These are phyloP conservation scores for Mycosphaerella arachidis DNA, from an alignment of 2,329 filamentous ascomycete species.

Conservation along the genomic window DNA sequence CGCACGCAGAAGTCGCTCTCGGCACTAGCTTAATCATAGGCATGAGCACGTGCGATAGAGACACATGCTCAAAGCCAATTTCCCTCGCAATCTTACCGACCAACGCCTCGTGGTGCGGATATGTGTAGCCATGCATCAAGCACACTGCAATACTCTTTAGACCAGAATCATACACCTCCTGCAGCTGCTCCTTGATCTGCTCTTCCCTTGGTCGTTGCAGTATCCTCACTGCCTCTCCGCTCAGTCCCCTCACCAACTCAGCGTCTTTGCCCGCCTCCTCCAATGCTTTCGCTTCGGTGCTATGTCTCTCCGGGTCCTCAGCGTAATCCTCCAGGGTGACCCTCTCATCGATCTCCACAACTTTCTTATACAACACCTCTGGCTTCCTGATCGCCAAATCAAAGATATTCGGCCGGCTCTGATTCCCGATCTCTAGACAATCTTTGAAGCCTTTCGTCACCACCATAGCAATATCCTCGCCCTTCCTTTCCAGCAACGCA, in stretches of 20 bases:
- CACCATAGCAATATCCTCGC: slow-evolving; percentile 80
- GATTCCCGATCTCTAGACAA: slow-evolving; percentile 84
- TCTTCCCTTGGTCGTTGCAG: slow-evolving; percentile 57
- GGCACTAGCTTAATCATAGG: slow-evolving; percentile 83
- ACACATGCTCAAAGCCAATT: slow-evolving; percentile 79
- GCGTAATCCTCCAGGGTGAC: slow-evolving; percentile 90
- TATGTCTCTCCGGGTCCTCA: slow-evolving; percentile 68
- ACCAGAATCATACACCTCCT: slow-evolving; percentile 64
- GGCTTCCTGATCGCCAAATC: slow-evolving; percentile 83
- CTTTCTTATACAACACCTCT: slow-evolving; percentile 76
- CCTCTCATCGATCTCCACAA: slow-evolving; percentile 86
- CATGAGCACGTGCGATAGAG: slow-evolving; percentile 75
- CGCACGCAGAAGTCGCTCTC: slow-evolving; percentile 70
- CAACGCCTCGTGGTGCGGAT: slow-evolving; percentile 75
- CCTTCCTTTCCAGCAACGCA: slow-evolving; percentile 82
- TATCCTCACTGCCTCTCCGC: slow-evolving; percentile 70
- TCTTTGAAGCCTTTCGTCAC: slow-evolving; percentile 86
- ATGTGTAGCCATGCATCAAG: slow-evolving; percentile 89
- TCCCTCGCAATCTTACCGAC: slow-evolving; percentile 72
- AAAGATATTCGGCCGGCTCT: slow-evolving; percentile 84
- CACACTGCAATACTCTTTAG: slow-evolving; percentile 83
- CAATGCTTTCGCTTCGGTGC: slow-evolving; percentile 53
- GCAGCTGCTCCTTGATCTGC: slow-evolving; percentile 56
- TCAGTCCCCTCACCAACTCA: slow-evolving; percentile 65
- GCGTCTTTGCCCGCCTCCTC: slow-evolving; percentile 43